Evolutionary conservation across 2,329 filamentous ascomycete species (phyloP).

Genomic region (Aspergillus oerlinghausenensis): DNA sequence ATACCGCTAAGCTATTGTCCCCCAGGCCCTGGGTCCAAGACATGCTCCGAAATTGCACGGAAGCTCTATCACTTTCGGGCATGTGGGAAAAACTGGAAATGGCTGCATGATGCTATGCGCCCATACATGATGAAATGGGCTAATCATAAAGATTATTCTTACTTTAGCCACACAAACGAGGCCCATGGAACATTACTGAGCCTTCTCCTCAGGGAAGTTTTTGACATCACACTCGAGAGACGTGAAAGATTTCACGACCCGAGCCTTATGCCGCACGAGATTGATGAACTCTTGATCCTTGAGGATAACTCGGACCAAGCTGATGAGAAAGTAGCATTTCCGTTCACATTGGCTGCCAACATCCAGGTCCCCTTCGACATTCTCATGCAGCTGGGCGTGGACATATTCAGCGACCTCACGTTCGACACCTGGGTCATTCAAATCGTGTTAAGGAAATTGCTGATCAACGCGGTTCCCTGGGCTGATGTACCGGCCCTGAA

Average conservation of each 20-base stretch:
- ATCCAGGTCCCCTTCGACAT: conserved; percentile 37
- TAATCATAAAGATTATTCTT: too few species aligned
- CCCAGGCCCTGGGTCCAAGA: neutral
- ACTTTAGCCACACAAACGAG: conserved; percentile 25
- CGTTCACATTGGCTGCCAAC: conserved; percentile 32
- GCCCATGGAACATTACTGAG: conserved; percentile 30
- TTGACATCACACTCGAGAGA: conserved; percentile 32
- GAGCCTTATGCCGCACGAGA: conserved; percentile 29
- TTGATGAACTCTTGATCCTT: conserved; percentile 31
- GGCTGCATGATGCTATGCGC: conserved; percentile 33
- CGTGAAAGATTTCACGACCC: conserved; percentile 20
- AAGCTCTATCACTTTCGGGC: conserved; percentile 25
- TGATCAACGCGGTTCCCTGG: conserved; percentile 29
- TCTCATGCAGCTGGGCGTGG: conserved; percentile 29
- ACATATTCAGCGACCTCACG: conserved; percentile 33
- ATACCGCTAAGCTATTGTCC: conserved; percentile 10
- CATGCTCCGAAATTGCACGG: conserved; percentile 25
- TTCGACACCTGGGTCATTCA: conserved; percentile 39
- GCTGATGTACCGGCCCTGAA: conserved; percentile 14
- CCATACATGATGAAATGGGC: conserved; percentile 6
- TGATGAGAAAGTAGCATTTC: conserved; percentile 17
- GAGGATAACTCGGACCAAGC: conserved; percentile 13
- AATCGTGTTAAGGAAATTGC: conserved; percentile 27
- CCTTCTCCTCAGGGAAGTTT: conserved; percentile 31
- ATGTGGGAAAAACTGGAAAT: conserved; percentile 31